A percentile compares a stretch with the other conserved stretches of the same genome.
These are phyloP conservation scores for Backusella tuberculispora DNA, from an alignment of 192 early-diverging fungal species.

Conservation along the genomic window DNA sequence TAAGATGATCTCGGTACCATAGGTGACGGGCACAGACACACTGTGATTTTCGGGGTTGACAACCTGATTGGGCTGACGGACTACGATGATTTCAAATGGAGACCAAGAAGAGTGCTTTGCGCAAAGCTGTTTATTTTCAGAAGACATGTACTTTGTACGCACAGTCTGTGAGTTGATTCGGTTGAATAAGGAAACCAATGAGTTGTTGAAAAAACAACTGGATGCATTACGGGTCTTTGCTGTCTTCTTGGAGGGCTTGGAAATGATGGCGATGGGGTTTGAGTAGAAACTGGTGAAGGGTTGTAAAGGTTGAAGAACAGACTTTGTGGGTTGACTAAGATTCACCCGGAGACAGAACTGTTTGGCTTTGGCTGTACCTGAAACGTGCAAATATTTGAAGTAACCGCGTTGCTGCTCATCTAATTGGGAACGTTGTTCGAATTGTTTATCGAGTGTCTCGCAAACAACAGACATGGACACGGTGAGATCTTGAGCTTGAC, in stretches of 20 bases:
- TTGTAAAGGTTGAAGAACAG: slow-evolving; percentile 28
- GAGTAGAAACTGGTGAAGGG: slow-evolving; percentile 70
- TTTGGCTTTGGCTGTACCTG: slow-evolving; percentile 80
- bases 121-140: slow-evolving; percentile 59
- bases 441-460: slow-evolving; percentile 39
- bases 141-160: slow-evolving; percentile 82
- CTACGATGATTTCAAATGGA: slow-evolving; percentile 58
- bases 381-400: slow-evolving; percentile 80
- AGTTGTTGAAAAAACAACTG: slow-evolving; percentile 75
- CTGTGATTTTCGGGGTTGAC: slow-evolving; percentile 1
- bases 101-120: slow-evolving; percentile 68
- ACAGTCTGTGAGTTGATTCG: slow-evolving; percentile 92
- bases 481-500: slow-evolving; percentile 30
- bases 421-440: slow-evolving; percentile 52
- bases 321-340: slow-evolving; percentile 40
- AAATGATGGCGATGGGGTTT: slow-evolving; percentile 80
- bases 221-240: slow-evolving; percentile 81
- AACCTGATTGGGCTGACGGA: slow-evolving; percentile 22
- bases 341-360: slow-evolving; percentile 74
- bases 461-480: slow-evolving; percentile 42
- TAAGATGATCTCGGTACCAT: slow-evolving; percentile 76
- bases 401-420: slow-evolving; percentile 61
- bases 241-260: slow-evolving; percentile 92
- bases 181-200: slow-evolving; percentile 84
- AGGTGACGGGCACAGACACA: slow-evolving; percentile 56